Evolutionary conservation across 2,329 filamentous ascomycete species (phyloP).

Genomic region (Uncinocarpus reesii): DNA sequence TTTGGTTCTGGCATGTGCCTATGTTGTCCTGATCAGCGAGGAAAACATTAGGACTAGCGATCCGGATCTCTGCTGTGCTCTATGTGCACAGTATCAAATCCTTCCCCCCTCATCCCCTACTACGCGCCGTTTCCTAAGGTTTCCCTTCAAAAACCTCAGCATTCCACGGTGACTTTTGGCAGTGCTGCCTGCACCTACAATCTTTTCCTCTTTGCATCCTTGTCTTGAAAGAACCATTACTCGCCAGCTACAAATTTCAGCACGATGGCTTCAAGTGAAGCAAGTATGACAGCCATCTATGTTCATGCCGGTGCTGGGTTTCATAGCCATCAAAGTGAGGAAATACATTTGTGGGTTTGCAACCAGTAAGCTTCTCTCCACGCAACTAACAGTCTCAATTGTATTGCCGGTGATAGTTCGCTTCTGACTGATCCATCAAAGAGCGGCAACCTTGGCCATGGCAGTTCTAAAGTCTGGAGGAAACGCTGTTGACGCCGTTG

Average conservation of each 20-base stretch:
- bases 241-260: background rate
- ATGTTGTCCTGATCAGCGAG: background rate
- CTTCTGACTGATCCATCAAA: slow-evolving; percentile 31
- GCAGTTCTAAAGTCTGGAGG: slow-evolving; percentile 65
- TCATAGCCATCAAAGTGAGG: slow-evolving; percentile 79
- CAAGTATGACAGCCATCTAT: slow-evolving; percentile 65
- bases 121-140: background rate
- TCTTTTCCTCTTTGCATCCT: too few relatives aligned
- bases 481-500: slow-evolving; percentile 76
- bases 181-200: too few relatives aligned
- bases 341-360: slow-evolving; percentile 73
- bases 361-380: slow-evolving; percentile 61
- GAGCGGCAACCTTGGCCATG: slow-evolving; percentile 78
- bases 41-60: background rate
- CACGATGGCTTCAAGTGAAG: slow-evolving; percentile 21
- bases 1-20: background rate
- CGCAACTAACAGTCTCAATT: background rate
- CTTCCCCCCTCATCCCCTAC: background rate
- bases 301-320: slow-evolving; percentile 93
- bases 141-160: background rate
- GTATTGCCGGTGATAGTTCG: slow-evolving; percentile 13
- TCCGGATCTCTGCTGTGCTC: background rate
- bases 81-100: background rate
- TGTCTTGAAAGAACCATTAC: background rate
- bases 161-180: too few relatives aligned